Percentiles rank a stretch among this genome's conserved stretches.
phyloP scores from a whole-genome alignment of 495 filamentous ascomycete genomes.

The Parmelia sp. region DNA sequence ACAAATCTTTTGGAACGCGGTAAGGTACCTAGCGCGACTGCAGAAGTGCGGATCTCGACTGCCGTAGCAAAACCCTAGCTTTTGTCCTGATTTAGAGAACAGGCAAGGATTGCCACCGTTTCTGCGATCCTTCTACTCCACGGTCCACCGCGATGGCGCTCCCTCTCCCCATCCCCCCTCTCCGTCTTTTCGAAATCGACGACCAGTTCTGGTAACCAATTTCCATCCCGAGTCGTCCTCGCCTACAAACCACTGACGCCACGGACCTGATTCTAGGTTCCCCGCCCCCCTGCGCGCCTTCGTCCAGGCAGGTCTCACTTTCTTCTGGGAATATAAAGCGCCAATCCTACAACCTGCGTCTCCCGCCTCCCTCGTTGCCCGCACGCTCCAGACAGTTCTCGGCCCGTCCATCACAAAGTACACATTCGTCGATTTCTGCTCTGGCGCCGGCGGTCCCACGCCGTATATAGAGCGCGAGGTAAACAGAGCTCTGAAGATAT shows the following conservation, averaged over 20 bases:
- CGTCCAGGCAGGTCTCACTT: constrained; percentile 33
- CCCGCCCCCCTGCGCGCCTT: constrained; percentile 30
- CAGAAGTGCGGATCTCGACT: constrained; percentile 1
- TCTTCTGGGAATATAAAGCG: constrained; percentile 30
- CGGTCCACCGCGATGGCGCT: constrained; percentile 1
- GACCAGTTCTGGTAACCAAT: constrained; percentile 33
- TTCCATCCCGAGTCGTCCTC: not conserved
- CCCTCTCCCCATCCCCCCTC: constrained; percentile 26
- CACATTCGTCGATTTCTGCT: constrained; percentile 67
- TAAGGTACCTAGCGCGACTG: not conserved
- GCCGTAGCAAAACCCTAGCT: not conserved
- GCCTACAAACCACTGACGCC: constrained; percentile 2
- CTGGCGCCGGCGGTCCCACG: constrained; percentile 65
- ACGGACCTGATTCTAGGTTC: constrained; percentile 9
- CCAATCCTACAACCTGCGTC: constrained; percentile 26
- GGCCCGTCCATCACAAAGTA: constrained; percentile 37
- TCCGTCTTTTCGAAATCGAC: constrained; percentile 35
- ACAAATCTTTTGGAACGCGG: not conserved
- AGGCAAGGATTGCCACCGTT: too few species aligned
- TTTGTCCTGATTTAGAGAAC: not conserved
- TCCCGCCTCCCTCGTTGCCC: constrained; percentile 34
- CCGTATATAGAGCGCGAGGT: constrained; percentile 53
- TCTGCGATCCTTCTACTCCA: too few species aligned
- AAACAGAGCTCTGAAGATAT: constrained; percentile 32
- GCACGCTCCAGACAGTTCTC: constrained; percentile 37